Base-by-base conservation (phyloP, 2,329 filamentous ascomycete genomes). In the Ilyonectria robusta region DNA sequence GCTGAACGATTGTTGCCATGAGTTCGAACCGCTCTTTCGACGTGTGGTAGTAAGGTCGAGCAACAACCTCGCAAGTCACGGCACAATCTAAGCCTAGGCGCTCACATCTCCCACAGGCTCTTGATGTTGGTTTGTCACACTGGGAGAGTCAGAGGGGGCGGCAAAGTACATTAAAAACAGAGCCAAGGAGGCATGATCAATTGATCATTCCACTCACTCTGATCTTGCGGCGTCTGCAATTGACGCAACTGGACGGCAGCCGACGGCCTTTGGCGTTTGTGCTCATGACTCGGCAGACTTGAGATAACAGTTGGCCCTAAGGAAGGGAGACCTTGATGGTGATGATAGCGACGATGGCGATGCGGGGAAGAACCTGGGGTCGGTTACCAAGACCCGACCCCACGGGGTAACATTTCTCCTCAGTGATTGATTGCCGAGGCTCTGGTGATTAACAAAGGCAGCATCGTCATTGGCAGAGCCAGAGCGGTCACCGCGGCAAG, bases 21-120 rank as follows among this genome's bases (percentile, higher is more conserved):
- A 53, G n/a, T 19, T 53, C 48, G 10, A 53, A 53, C 35, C 48
- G 26, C 48, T 53, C 48, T 29, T 53, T 53, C 15, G 48, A 53
- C 2, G 48, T 53, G 48, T 53, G 48, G 26, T 53, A 53, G 15
- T 53, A 53, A 6, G 48, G 48, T 29, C 48, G 48, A n/a, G 48
- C 23, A 2, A 53, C 48, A 15, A 35, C n/a, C 48, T 53, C 48
- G 26, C 33, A 17, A 21, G 48, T 53, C 1, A 53, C 48, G 26
- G 26, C 26, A 53, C 48, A 53, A 26, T 35, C n/a, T 13, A 53
- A 35, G 13, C 48, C 48, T 6, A 53, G 17, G 26, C 48, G 48
- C 1, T 53, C 26, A 35, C 48, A 53, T 53, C 48, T 53, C 19
- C 48, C 26, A 35, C 48, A 53, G 6, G 48, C 23, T n/a, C 48